Evolutionary conservation across 2,329 filamentous ascomycete genomes (phyloP).

Genomic region (Colletotrichum noveboracense): DNA sequence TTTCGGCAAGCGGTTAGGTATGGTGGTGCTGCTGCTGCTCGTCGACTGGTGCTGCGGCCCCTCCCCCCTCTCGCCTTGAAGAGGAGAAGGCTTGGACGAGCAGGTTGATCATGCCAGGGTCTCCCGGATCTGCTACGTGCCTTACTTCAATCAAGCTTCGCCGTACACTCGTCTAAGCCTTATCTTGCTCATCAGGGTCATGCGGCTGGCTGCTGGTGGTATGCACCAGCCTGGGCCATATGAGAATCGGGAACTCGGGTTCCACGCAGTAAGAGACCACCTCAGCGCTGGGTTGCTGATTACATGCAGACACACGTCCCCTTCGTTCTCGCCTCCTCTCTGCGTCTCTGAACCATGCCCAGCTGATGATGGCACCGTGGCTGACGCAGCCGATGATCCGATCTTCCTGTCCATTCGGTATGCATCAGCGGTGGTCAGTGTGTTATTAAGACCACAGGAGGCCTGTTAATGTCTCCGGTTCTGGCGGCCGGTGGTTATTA

Average conservation of each 20-base stretch:
- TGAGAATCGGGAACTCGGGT: neutral
- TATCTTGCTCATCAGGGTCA: neutral
- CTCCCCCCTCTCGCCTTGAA: neutral
- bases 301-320: neutral
- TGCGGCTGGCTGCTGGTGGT: neutral
- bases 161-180: constrained; percentile 1
- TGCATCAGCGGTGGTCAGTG: neutral
- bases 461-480: neutral
- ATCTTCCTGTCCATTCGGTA: neutral
- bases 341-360: neutral
- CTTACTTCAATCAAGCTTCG: neutral
- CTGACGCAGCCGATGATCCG: neutral
- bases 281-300: neutral
- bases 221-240: neutral
- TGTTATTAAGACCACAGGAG: neutral
- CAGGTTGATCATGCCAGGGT: neutral
- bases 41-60: neutral
- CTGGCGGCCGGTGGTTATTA: neutral
- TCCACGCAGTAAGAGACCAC: neutral
- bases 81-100: neutral
- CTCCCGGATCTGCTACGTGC: neutral
- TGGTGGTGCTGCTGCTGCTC: neutral
- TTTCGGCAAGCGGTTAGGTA: neutral
- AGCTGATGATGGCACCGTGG: neutral
- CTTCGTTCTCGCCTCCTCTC: neutral